Base-by-base conservation (phyloP, 192 early-diverging fungal genomes). In the Coemansia sp. region DNA sequence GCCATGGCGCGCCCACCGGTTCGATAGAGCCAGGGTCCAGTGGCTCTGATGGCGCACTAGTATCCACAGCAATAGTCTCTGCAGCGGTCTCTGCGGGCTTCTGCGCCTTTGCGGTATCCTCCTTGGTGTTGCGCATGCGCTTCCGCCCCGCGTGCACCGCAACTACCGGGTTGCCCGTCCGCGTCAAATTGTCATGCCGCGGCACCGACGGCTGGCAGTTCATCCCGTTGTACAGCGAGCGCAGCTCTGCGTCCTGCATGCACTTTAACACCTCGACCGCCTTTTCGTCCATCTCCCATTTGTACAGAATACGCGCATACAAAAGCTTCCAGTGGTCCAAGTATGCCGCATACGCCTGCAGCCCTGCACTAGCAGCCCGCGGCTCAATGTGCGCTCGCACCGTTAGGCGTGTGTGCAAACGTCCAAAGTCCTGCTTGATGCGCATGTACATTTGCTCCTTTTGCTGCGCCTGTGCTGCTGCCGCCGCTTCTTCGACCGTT, bases 291-390 rank as follows among this genome's bases (percentile, higher is more conserved):
- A 81, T 69, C 42, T 54, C 28, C 72, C 78, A 74, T 38, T 62
- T 67, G 61, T 66, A 75, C 65, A 81, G 58, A 4, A 75, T 71
- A n/a, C 64, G 62, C 4, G 73, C 68, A 26, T 81, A 81, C 19
- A 68, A 14, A 8, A 81, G 53, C 60, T 81, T 81, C 72, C 72
- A 75, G 59, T 81, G 72, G 51, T 81, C 78, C 49, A 75, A 59
- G 37, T 73, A 73, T 19, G 69, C 36, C 12, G 71, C 48, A 26
- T 66, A 71, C 38, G 46, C 36, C 25, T 64, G 60, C 4, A 52
- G 51, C 10, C 56, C 65, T 34, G 31, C 31, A 34, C 31, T 34
- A 34, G 31, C 31, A 34, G 31, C 31, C 21, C 50, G 21, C 2
- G 50, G 21, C 50, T 52, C 50, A 20, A 52, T 14, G 46, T 57